Evolutionary conservation across 2,329 filamentous ascomycete genomes (phyloP), one percentile per base, ranked within the genome.

Genomic region (Alternaria gaisen): DNA sequence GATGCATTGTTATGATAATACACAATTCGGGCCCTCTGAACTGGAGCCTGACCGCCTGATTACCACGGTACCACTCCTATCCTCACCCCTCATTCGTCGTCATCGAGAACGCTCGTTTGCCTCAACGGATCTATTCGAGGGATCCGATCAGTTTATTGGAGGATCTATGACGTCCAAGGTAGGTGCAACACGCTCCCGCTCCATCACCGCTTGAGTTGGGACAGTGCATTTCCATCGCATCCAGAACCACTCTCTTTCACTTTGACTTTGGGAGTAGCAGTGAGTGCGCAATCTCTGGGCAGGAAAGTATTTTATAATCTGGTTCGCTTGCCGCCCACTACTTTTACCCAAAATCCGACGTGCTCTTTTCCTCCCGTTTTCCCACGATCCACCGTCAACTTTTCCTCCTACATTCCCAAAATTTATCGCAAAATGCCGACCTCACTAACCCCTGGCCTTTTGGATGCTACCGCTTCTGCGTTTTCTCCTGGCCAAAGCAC

Each of bases 11-110:
- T 16, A 22, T 30, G 32, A 38, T 22, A 16, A 22, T 36, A 50
- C 53, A 48, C 44, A n/a, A 54, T 58, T 41, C 1, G 28, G 43
- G 14, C 38, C 18, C n/a, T 56, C 50, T n/a, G 30, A 46, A 51
- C 44, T 58, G 56, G 56, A 44, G 26, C 26, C 34, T 40, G 50
- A 22, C 32, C 6, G 10, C 44, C 46, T 43, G 28, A 41, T 24
- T 38, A 38, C 46, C 32, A 18, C 20, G 56, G 50, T 47, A 34
- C 50, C 42, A 46, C 42, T 24, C 26, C 34, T 26, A 14, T 42
- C 38, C 28, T 18, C n/a, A 1, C n/a, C 18, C 30, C 30, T 48
- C 30, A 24, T 3, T 48, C 32, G 4, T 24, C 32, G 30, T 50
- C 46, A 43, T 42, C 51, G 51, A 53, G 10, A 34, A 43, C 3